A percentile compares a stretch with the other conserved stretches of the same genome.
phyloP scores from a whole-genome alignment of 805 yeast genomes.

The Isabelozyma gotoi region DNA sequence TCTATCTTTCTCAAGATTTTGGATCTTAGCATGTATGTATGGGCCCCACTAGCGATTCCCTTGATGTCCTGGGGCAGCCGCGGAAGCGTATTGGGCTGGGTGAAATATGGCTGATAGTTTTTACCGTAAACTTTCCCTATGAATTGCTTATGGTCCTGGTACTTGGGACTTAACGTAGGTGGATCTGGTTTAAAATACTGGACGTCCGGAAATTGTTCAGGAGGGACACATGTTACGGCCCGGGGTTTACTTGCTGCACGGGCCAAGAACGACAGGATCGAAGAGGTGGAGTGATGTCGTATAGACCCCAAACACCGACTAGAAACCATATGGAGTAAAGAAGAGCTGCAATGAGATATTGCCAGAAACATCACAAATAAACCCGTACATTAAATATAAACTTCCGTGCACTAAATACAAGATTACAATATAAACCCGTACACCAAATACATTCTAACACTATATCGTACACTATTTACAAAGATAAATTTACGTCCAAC shows the following conservation, averaged over 20 bases:
- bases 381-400: not conserved
- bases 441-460: too few relatives aligned
- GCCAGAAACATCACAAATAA: too few relatives aligned
- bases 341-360: not conserved
- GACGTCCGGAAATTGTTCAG: not conserved
- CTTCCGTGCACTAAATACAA: too few relatives aligned
- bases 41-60: conserved; percentile 29
- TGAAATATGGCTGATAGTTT: not conserved
- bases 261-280: not conserved
- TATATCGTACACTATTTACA: not conserved
- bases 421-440: not conserved
- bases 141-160: not conserved
- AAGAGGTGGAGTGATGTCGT: not conserved
- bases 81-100: conserved; percentile 1
- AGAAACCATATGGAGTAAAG: too few relatives aligned
- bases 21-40: not conserved
- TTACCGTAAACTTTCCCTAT: conserved; percentile 2
- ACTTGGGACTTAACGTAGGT: not conserved
- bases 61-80: conserved; percentile 23
- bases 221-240: not conserved
- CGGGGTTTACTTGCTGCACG: not conserved
- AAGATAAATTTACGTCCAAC: not conserved
- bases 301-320: not conserved
- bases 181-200: not conserved
- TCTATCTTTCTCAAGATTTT: not conserved